These are phyloP conservation scores for Debaryomyces fabryi DNA, from an alignment of 1,139 yeast genomes.

Conservation along the genomic window DNA sequence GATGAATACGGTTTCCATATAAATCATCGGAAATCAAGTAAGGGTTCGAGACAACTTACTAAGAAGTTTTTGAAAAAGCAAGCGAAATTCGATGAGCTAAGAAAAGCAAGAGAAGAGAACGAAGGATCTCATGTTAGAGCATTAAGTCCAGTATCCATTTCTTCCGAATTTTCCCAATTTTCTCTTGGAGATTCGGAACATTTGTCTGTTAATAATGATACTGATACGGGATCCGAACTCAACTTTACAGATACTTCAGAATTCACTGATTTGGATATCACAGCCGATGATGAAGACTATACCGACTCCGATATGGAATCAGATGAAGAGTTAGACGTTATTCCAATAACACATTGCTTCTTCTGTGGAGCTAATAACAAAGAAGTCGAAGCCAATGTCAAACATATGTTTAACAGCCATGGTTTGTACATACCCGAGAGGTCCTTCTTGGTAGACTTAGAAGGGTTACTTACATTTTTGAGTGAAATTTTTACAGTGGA, in stretches of 20 bases:
- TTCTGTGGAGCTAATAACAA: constrained; percentile 43
- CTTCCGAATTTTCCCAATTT: constrained; percentile 63
- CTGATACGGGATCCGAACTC: constrained; percentile 53
- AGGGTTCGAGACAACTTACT: constrained; percentile 25
- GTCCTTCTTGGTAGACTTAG: constrained; percentile 40
- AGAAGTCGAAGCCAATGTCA: constrained; percentile 45
- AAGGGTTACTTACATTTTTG: constrained; percentile 48
- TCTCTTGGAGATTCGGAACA: constrained; percentile 60
- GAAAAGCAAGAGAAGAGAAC: constrained; percentile 13
- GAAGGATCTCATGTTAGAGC: constrained; percentile 28
- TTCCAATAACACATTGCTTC: constrained; percentile 43
- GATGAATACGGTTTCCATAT: constrained; percentile 70
- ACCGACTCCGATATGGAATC: constrained; percentile 26
- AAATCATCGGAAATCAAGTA: constrained; percentile 30
- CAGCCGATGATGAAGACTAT: constrained; percentile 23
- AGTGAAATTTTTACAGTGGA: constrained; percentile 48
- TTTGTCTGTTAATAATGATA: constrained; percentile 8
- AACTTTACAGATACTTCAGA: constrained; percentile 47
- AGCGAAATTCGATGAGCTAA: constrained; percentile 14
- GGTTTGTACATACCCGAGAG: constrained; percentile 57
- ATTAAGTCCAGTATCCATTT: constrained; percentile 57
- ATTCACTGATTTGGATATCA: constrained; percentile 34
- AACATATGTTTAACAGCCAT: constrained; percentile 51
- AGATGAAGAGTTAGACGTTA: constrained; percentile 24
- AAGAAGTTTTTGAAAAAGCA: constrained; percentile 23